Percentiles rank a stretch among this genome's conserved stretches.
Evolutionary conservation across 1,284 basidiomycete species (phyloP).

Genomic region (Vanrija sp.): DNA sequence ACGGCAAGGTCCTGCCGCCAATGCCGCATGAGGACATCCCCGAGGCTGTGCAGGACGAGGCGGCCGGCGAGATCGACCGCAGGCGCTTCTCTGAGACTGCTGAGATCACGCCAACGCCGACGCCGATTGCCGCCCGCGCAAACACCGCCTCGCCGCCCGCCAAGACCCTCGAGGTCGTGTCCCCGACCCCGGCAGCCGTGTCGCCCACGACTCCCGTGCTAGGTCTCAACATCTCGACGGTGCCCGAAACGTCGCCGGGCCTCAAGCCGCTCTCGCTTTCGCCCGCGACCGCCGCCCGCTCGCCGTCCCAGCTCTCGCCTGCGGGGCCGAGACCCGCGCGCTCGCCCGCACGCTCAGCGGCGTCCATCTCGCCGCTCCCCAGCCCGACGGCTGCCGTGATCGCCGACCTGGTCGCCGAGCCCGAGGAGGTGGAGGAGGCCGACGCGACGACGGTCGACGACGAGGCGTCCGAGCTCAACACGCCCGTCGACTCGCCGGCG

Average conservation of each 20-base stretch:
- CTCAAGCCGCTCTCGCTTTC: too few relatives aligned
- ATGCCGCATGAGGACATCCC: background rate
- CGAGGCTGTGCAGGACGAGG: background rate
- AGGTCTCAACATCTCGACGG: too few relatives aligned
- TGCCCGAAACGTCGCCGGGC: too few relatives aligned
- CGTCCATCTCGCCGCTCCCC: too few relatives aligned
- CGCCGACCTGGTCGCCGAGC: background rate
- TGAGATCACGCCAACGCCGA: too few relatives aligned
- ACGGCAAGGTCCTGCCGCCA: background rate
- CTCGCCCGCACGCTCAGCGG: background rate
- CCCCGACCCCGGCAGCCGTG: too few relatives aligned
- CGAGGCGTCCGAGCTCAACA: background rate
- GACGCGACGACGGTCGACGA: background rate
- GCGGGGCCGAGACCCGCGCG: background rate
- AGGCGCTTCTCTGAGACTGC: background rate
- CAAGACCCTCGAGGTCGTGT: too few relatives aligned
- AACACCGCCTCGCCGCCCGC: too few relatives aligned
- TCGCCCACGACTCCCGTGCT: too few relatives aligned
- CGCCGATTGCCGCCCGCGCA: too few relatives aligned
- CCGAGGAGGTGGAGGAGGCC: background rate
- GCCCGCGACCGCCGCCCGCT: background rate
- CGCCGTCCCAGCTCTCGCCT: background rate
- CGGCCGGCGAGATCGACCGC: background rate
- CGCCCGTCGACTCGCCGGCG: constrained; percentile 1
- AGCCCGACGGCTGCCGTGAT: background rate